Evolutionary conservation across 1,284 basidiomycete species (phyloP).

Genomic region (Paramarasmius palmivorus): DNA sequence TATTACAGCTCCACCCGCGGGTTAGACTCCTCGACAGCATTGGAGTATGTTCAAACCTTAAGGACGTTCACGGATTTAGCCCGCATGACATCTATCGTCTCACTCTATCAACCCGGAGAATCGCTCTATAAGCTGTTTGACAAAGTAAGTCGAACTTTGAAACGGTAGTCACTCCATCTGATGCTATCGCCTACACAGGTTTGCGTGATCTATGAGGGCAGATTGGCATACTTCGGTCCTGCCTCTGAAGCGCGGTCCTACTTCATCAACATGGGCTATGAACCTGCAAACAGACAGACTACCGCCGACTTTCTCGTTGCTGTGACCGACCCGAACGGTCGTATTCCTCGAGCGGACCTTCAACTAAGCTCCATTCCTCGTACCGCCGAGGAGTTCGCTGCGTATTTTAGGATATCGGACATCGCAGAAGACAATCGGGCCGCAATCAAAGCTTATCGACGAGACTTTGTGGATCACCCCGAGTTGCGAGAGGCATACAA

Average conservation of each 20-base stretch:
- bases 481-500: constrained; percentile 42
- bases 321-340: constrained; percentile 59
- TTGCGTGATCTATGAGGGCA: constrained; percentile 59
- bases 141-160: constrained; percentile 58
- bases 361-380: constrained; percentile 44
- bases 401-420: constrained; percentile 44
- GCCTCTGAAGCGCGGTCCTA: constrained; percentile 61
- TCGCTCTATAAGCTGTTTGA: constrained; percentile 62
- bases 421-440: constrained; percentile 38
- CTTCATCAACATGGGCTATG: constrained; percentile 69
- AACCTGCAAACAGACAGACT: constrained; percentile 49
- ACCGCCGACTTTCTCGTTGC: constrained; percentile 60
- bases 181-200: constrained; percentile 28
- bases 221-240: constrained; percentile 74
- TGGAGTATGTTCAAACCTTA: constrained; percentile 64
- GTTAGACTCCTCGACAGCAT: constrained; percentile 68
- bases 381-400: constrained; percentile 63
- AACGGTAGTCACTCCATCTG: background rate
- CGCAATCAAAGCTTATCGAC: constrained; percentile 46
- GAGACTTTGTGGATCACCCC: constrained; percentile 38
- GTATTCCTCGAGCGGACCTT: constrained; percentile 49
- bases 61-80: constrained; percentile 62
- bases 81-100: constrained; percentile 57
- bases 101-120: constrained; percentile 74
- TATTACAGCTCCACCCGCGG: constrained; percentile 49